A percentile compares a stretch with the other conserved stretches of the same genome.
Evolutionary conservation across 306 rosid genomes (phyloP).

Genomic region (peach (Prunus persica)): Prunus_persica_NCBIv2 NC_034011.1:18488501-18489000

Average conservation of each 20-base stretch:
- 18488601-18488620: not conserved
- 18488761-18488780: not conserved
- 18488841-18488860: too few relatives aligned
- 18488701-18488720: not conserved
- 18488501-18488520: slow-evolving; percentile 67
- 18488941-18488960: too few relatives aligned
- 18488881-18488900: too few relatives aligned
- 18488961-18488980: not conserved
- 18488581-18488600: not conserved
- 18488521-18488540: slow-evolving; percentile 65
- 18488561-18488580: not conserved
- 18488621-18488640: not conserved
- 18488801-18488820: too few relatives aligned
- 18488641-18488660: not conserved
- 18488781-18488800: not conserved
- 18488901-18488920: fast-evolving
- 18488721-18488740: slow-evolving; percentile 21
- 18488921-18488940: fast-evolving
- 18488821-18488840: not conserved
- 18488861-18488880: too few relatives aligned
- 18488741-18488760: slow-evolving; percentile 34
- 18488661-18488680: not conserved
- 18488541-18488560: not conserved
- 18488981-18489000: not conserved
- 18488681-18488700: not conserved